phyloP scores from a whole-genome alignment of 306 rosid genomes.

The apple (Malus domestica) region DNA sequence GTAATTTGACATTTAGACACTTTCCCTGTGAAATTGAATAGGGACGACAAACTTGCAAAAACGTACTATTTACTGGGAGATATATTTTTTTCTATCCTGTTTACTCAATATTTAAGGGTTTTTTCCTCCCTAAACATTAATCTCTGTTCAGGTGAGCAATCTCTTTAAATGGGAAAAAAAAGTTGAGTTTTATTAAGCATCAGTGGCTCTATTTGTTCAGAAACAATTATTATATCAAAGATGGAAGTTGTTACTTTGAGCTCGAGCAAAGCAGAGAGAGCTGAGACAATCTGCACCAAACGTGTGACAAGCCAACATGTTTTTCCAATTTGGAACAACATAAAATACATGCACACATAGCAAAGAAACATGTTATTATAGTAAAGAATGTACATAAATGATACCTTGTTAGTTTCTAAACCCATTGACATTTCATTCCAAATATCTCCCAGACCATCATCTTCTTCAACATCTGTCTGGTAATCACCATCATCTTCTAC shows the following conservation, averaged over 20 bases:
- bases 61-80: background rate
- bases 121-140: background rate
- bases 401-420: constrained; percentile 71
- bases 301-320: constrained; percentile 6
- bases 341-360: background rate
- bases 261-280: background rate
- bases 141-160: background rate
- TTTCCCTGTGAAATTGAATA: background rate
- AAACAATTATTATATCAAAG: background rate
- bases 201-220: background rate
- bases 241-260: background rate
- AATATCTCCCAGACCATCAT: constrained; percentile 65
- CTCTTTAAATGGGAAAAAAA: background rate
- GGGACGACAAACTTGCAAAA: background rate
- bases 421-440: constrained; percentile 90
- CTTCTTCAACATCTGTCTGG: constrained; percentile 35
- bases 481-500: constrained; percentile 42
- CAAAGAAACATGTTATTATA: background rate
- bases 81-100: background rate
- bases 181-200: background rate
- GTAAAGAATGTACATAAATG: background rate
- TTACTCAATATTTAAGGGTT: background rate
- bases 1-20: background rate
- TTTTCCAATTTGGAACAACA: background rate
- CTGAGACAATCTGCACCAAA: background rate